A percentile compares a stretch with the other conserved stretches of the same genome.
phyloP scores from a whole-genome alignment of 768 basidiomycete genomes.

The Suillus subaureus region DNA sequence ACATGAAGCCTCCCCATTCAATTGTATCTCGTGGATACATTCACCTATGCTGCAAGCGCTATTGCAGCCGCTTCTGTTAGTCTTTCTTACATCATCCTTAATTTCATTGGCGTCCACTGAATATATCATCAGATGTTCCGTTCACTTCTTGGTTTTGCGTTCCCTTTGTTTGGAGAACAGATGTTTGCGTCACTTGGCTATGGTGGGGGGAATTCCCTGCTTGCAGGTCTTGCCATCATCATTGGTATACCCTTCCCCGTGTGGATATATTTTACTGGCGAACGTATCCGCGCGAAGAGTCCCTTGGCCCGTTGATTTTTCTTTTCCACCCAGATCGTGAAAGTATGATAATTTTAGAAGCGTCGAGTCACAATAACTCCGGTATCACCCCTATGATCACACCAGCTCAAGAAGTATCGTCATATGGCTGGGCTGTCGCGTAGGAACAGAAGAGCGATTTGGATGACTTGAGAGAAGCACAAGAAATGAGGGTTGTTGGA shows the following conservation, averaged over 20 bases:
- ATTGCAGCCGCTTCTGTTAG: conserved; percentile 61
- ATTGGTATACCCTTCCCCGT: conserved; percentile 76
- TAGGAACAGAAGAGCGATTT: no score
- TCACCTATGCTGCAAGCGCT: conserved; percentile 68
- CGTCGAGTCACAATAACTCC: no score
- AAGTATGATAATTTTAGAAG: no score
- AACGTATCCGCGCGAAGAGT: conserved; percentile 51
- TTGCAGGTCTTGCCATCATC: conserved; percentile 62
- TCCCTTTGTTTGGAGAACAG: conserved; percentile 67
- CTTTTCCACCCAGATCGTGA: no score
- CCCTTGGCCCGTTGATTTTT: conserved; percentile 24
- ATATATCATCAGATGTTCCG: conserved; percentile 50
- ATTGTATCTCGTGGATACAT: conserved; percentile 72
- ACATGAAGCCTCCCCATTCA: conserved; percentile 60
- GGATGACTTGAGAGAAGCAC: no score
- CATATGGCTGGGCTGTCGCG: no score
- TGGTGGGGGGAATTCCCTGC: conserved; percentile 67
- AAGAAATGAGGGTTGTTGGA: no score
- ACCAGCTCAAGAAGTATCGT: no score
- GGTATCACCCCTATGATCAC: no score
- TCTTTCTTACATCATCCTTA: conserved; percentile 7
- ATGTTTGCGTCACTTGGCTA: conserved; percentile 65
- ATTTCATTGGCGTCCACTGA: neutral
- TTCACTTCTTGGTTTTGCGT: conserved; percentile 62
- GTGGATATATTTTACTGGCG: conserved; percentile 72